Base-by-base conservation (phyloP, 1,139 yeast species). In the Saccharomyces hybrid region DNA sequence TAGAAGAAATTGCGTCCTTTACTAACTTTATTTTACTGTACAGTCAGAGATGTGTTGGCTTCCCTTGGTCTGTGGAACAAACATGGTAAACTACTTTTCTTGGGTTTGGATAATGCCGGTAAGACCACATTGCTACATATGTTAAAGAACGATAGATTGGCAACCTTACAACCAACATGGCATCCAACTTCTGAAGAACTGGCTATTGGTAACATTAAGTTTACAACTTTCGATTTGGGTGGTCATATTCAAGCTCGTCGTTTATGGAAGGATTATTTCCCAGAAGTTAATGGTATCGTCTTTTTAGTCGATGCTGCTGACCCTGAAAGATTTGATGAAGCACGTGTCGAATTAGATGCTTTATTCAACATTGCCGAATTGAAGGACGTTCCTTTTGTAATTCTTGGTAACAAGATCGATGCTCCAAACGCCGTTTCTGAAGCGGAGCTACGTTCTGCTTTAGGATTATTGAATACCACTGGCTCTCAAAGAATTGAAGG, bases 211-310 rank as follows among this genome's bases (percentile, higher is more conserved):
- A 86, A 88, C 62, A 96, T 93, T 60, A 86, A 93, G 73, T 93
- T 93, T 80, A 93, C 99, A 58, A 95, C 99, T 46, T 93, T 93
- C 66, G 99, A 93, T 73, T 80, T 93, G 67, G 99, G 99, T 73
- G 99, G 99, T 47, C 99, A 93, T 77, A 85, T 82, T 71, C 97
- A 91, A 75, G 99, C 99, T 50, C 91, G 99, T 77, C 89, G 99
- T 76, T 83, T 93, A 70, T 93, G 99, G 99, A 91, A 90, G 72
- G 98, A 93, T 72, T 93, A 93, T 73, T 93, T 95, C 84, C 99
- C 99, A 54, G 99, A 93, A 74, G 99, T 93, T 55, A 88, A 90
- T 72, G 99, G 98, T 53, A 93, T 93, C 65, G 98, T 93, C 29
- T 95, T 88, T 74, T 79, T 95, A 59, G 98, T 93, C 47, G 99